Evolutionary conservation across 1,284 basidiomycete genomes (phyloP), one percentile per base, ranked within the genome.

Genomic region (Melampsora americana): DNA sequence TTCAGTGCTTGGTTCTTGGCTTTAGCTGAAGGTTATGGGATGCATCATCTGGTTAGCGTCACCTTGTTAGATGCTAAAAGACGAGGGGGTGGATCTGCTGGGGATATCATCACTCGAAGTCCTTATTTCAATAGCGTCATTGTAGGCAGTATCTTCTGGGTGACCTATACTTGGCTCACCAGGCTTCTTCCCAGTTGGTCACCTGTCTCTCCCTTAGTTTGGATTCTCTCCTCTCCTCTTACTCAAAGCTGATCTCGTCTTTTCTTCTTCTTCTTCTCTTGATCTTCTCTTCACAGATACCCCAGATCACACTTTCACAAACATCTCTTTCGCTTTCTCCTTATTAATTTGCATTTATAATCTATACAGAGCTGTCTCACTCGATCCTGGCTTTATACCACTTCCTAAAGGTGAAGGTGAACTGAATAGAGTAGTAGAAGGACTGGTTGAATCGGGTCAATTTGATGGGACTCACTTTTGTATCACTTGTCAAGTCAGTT

Each of bases 381-480:
- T 95, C 65, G 94, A 98, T 82, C 90, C 95, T 1, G 95, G 95
- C n/a, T 89, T 88, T 71, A 92, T 93, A 76, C 91, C 92, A 0
- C 89, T 88, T 74, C 90, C 92, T 0, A 84, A 87, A 1, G 91
- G 79, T 48, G 81, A 88, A 77, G 90, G 92, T 79, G 93, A 95
- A 82, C 84, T 94, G 42, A 93, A 91, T 85, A 87, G 90, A 77
- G 91, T 91, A 1, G 53, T 97, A 67, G 93, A 96, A 81, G 91
- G 93, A 35, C 85, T 99, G 20, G 92, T 93, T 14, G 90, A 91
- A 20, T 88, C 90, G 79, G 93, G 93, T 2, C 86, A 90, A 39
- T 84, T 99, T 39, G 98, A 97, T 83, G 95, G 95, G 0, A 92
- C 94, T 81, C 93, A 92, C 14, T 98, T 96, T 84, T 99, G 96